These are phyloP conservation scores for Tephrocybe sp. DNA, from an alignment of 768 basidiomycete genomes.

Conservation along the genomic window DNA sequence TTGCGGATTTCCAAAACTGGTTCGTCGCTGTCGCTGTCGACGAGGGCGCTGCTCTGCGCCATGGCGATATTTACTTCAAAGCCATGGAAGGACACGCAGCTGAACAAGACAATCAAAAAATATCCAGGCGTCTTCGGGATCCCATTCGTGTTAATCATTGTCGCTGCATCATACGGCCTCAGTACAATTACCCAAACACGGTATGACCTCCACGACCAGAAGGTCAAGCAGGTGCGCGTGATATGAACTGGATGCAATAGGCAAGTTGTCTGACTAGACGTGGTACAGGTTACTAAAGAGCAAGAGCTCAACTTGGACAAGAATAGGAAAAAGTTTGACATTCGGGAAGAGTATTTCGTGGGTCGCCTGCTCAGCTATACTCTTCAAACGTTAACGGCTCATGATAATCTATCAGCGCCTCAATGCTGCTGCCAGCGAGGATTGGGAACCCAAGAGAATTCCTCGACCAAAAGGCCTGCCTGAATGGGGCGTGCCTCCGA, in stretches of 20 bases:
- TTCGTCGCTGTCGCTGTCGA: neutral
- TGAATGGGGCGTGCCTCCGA: slow-evolving; percentile 88
- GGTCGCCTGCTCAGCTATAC: slow-evolving; percentile 40
- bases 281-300: slow-evolving; percentile 62
- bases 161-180: slow-evolving; percentile 83
- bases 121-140: slow-evolving; percentile 79
- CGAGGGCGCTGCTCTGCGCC: slow-evolving; percentile 2
- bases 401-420: slow-evolving; percentile 48
- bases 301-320: slow-evolving; percentile 73
- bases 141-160: slow-evolving; percentile 83
- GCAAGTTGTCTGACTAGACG: neutral
- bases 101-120: slow-evolving; percentile 46
- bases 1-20: neutral
- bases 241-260: neutral
- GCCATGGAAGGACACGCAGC: slow-evolving; percentile 20
- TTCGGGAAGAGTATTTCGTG: slow-evolving; percentile 95
- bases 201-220: slow-evolving; percentile 86
- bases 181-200: slow-evolving; percentile 83
- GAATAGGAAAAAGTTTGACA: slow-evolving; percentile 80
- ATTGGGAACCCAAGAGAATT: slow-evolving; percentile 89
- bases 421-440: slow-evolving; percentile 56
- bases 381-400: neutral
- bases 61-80: slow-evolving; percentile 50
- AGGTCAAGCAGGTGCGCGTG: slow-evolving; percentile 58
- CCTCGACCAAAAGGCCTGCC: slow-evolving; percentile 82